Percentiles rank a stretch among this genome's conserved stretches.
Evolutionary conservation across 208 protist genomes (phyloP).

Genomic region (Leishmania gerbilli): DNA sequence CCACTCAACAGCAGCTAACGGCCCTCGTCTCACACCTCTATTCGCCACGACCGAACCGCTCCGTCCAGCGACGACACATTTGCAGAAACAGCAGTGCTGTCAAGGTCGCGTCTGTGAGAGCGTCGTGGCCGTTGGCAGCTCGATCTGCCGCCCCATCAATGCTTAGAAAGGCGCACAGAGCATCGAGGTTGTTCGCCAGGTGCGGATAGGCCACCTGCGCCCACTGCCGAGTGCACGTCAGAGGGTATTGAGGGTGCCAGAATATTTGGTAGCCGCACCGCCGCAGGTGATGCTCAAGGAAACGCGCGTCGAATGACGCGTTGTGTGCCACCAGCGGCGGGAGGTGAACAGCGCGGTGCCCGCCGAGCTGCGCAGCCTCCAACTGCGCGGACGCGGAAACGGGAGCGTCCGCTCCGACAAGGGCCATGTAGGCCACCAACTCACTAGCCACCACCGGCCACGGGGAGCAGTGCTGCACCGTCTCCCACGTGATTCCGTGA

Average conservation of each 20-base stretch:
- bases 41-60: slow-evolving; percentile 5
- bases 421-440: slow-evolving; percentile 25
- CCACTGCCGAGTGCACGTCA: slow-evolving; percentile 58
- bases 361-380: background rate
- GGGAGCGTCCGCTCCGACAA: background rate
- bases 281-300: slow-evolving; percentile 38
- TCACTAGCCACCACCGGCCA: slow-evolving; percentile 32
- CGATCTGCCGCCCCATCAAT: slow-evolving; percentile 37
- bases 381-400: background rate
- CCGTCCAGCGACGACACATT: slow-evolving; percentile 17
- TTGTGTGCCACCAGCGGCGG: slow-evolving; percentile 77
- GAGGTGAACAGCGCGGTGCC: slow-evolving; percentile 18
- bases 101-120: slow-evolving; percentile 55
- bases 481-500: slow-evolving; percentile 39
- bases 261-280: slow-evolving; percentile 46
- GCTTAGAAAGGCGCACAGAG: slow-evolving; percentile 39
- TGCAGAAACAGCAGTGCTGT: slow-evolving; percentile 58
- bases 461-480: slow-evolving; percentile 31
- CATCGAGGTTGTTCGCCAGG: slow-evolving; percentile 39
- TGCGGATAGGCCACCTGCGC: slow-evolving; percentile 50
- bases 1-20: background rate
- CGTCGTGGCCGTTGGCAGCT: slow-evolving; percentile 35
- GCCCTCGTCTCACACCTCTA: background rate
- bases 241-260: slow-evolving; percentile 47
- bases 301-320: slow-evolving; percentile 56